These are phyloP conservation scores for Lycium ferocissimum DNA, from an alignment of 257 asterid species.

Conservation along the genomic window DNA sequence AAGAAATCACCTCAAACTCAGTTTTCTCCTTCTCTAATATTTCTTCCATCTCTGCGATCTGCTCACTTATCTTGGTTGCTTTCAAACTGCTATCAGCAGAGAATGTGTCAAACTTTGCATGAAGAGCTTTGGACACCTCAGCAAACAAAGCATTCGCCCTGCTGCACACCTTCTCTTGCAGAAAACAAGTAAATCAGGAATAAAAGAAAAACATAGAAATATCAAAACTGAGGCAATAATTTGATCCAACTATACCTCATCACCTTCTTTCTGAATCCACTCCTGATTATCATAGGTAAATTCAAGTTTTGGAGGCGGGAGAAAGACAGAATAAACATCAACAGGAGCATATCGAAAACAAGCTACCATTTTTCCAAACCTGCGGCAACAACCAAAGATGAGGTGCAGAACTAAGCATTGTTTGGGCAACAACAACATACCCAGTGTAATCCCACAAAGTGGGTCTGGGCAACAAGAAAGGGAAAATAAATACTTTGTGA, in stretches of 20 bases:
- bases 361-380: constrained; percentile 87
- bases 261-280: constrained; percentile 68
- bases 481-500: background rate
- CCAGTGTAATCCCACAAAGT: too few species aligned
- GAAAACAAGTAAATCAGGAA: constrained; percentile 35
- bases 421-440: background rate
- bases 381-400: constrained; percentile 43
- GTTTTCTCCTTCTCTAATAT: constrained; percentile 65
- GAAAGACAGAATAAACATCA: constrained; percentile 72
- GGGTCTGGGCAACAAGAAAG: background rate
- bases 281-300: constrained; percentile 66
- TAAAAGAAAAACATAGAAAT: constrained; percentile 28
- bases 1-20: constrained; percentile 67
- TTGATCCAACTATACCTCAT: constrained; percentile 58
- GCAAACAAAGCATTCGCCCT: constrained; percentile 57
- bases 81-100: constrained; percentile 40
- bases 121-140: constrained; percentile 63
- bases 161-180: constrained; percentile 53
- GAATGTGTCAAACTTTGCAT: constrained; percentile 50
- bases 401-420: background rate
- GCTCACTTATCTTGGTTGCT: constrained; percentile 52
- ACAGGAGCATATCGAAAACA: constrained; percentile 98
- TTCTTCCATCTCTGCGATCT: constrained; percentile 54
- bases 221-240: constrained; percentile 31
- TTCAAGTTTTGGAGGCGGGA: constrained; percentile 80